Evolutionary conservation across 1,139 yeast species (phyloP).

Genomic region (Diutina rugosa): DNA sequence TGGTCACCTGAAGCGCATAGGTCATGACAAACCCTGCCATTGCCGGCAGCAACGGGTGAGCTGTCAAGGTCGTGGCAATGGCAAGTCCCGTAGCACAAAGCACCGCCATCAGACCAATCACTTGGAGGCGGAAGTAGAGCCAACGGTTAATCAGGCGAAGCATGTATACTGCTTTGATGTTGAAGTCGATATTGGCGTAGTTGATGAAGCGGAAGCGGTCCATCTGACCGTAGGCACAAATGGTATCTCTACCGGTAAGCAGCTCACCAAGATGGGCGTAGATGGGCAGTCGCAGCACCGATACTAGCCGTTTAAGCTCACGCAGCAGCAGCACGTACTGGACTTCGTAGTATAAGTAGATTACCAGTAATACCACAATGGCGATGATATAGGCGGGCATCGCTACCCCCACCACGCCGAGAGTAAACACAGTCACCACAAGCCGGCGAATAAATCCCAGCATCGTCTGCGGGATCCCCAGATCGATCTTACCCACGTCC

Average conservation of each 20-base stretch:
- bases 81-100: conserved; percentile 46
- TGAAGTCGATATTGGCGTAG: conserved; percentile 48
- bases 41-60: conserved; percentile 42
- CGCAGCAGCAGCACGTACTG: conserved; percentile 41
- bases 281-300: conserved; percentile 44
- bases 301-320: conserved; percentile 41
- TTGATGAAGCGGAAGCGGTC: conserved; percentile 42
- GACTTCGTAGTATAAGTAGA: conserved; percentile 40
- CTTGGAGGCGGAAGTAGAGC: conserved; percentile 58
- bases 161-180: conserved; percentile 45
- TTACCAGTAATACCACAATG: conserved; percentile 23
- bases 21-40: conserved; percentile 65
- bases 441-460: conserved; percentile 28
- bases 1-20: conserved; percentile 55
- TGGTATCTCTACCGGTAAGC: conserved; percentile 45
- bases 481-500: conserved; percentile 55
- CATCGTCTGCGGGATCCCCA: conserved; percentile 32
- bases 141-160: conserved; percentile 53
- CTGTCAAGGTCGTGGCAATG: conserved; percentile 15
- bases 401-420: conserved; percentile 19
- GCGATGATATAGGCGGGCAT: conserved; percentile 39
- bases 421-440: conserved; percentile 34
- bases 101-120: conserved; percentile 53
- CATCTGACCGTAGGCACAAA: conserved; percentile 41
- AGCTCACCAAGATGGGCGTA: conserved; percentile 56